Conservation (phyloP, 441 rosid species). For the Adansonia rubrostipa region DNA sequence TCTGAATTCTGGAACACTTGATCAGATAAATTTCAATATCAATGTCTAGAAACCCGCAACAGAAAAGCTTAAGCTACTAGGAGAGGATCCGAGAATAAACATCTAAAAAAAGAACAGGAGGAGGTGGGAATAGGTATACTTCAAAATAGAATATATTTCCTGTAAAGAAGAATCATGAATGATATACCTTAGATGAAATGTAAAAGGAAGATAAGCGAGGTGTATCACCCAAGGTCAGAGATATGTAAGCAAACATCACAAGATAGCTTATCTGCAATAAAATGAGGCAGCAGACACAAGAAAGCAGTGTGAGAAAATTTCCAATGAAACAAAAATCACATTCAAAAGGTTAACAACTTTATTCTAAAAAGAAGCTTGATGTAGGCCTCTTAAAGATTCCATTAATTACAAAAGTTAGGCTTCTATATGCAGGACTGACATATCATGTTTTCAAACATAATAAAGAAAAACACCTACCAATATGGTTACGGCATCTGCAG, state of each 20-base stretch:
- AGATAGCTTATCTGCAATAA: slow-evolving; percentile 91
- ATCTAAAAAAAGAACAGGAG: neutral
- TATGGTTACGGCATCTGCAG: slow-evolving; percentile 95
- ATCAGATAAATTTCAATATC: slow-evolving; percentile 1
- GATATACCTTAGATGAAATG: slow-evolving; percentile 80
- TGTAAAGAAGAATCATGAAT: slow-evolving; percentile 24
- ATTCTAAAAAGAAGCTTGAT: neutral
- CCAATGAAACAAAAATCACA: neutral
- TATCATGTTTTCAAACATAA: slow-evolving; percentile 20
- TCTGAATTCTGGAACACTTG: neutral
- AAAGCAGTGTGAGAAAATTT: slow-evolving; percentile 8
- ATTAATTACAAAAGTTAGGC: slow-evolving; percentile 3
- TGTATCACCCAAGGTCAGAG: slow-evolving; percentile 85
- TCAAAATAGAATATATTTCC: slow-evolving; percentile 1
- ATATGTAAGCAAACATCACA: slow-evolving; percentile 98
- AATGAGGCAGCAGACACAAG: slow-evolving; percentile 26
- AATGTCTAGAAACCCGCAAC: neutral
- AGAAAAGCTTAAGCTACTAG: slow-evolving; percentile 9
- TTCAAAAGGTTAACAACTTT: neutral
- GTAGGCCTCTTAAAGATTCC: neutral
- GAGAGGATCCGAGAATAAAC: neutral
- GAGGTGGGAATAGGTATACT: neutral
- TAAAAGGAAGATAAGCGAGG: slow-evolving; percentile 75
- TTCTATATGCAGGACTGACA: slow-evolving; percentile 6
- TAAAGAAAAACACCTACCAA: slow-evolving; percentile 47